Base-by-base conservation (phyloP, 2,329 filamentous ascomycete species). In the Stemphylium vesicarium region DNA sequence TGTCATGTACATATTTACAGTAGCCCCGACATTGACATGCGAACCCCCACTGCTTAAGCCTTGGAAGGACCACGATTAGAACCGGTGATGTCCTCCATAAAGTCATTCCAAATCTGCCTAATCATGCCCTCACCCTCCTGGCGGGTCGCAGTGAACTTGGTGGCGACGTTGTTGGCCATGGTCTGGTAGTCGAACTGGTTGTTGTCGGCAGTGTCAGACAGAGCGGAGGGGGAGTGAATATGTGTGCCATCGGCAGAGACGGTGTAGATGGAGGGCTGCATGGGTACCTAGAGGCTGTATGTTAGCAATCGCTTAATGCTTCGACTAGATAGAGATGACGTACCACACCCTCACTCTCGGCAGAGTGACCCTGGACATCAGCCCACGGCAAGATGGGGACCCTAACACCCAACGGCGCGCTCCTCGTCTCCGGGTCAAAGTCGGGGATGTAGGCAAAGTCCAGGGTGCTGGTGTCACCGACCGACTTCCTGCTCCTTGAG, bases 371-470 rank as follows among this genome's bases (percentile, higher is more conserved):
- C 20, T 64, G 65, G 36, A 55, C 50, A 26, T 60, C 43, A 31
- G 64, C 68, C 56, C 68, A 68, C 39, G 72, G 64, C 43, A 84
- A 74, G 61, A 85, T 78, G 53, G 84, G 84, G 39, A 85, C 79
- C 43, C 79, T 78, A 10, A 80, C 69, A 12, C 59, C 55, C 32
- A 75, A 68, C 4, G 77, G 68, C 24, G 71, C 67, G 40, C 71
- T 60, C 12, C 72, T 54, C 12, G 69, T 62, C 44, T 81, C 78
- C 29, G 80, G 72, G 45, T 80, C 76, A 62, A 81, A 77, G 50
- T 78, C 77, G 32, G 85, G 85, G 62, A 88, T 78, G 76, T 82
- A 87, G 64, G 81, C 81, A 66, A 88, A 87, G 77, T 88, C 85
- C 56, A 88, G 84, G 37, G 85, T 85, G 36, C 84, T 86, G 55